Evolutionary conservation across 139 green algal species (phyloP).

Genomic region (Volvox africanus): DNA sequence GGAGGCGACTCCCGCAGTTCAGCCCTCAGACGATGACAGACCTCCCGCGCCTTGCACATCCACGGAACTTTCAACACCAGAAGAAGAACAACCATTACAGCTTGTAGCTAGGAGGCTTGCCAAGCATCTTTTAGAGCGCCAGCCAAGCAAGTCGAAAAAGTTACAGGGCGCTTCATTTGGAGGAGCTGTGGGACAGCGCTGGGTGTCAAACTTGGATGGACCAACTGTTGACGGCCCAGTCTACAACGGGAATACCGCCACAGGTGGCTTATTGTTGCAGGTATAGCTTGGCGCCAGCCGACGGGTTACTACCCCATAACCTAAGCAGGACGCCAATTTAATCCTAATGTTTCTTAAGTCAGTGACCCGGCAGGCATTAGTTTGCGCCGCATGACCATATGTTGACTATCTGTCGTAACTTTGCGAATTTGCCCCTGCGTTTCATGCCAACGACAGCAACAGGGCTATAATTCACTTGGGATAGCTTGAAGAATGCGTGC

Average conservation of each 20-base stretch:
- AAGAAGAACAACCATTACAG: neutral
- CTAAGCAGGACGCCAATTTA: neutral
- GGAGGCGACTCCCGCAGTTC: neutral
- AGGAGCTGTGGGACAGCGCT: neutral
- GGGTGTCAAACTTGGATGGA: conserved; percentile 3
- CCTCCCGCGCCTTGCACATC: neutral
- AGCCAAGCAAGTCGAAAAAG: neutral
- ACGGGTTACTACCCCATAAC: neutral
- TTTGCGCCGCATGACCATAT: neutral
- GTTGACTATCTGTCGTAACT: neutral
- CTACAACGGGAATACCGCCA: neutral
- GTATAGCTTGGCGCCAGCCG: neutral
- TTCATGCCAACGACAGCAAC: neutral
- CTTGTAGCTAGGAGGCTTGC: neutral
- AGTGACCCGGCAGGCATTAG: neutral
- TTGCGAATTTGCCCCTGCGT: neutral
- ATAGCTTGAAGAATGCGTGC: no score
- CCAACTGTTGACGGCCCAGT: neutral
- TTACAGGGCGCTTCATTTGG: conserved; percentile 8
- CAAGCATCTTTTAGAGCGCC: neutral
- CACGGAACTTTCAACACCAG: neutral
- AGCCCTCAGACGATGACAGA: neutral
- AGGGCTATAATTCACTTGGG: neutral
- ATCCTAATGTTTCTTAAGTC: no score
- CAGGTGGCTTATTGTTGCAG: conserved; percentile 11